Base-by-base conservation (phyloP, 2,329 filamentous ascomycete genomes). In the Neodidymelliopsis sp. region DNA sequence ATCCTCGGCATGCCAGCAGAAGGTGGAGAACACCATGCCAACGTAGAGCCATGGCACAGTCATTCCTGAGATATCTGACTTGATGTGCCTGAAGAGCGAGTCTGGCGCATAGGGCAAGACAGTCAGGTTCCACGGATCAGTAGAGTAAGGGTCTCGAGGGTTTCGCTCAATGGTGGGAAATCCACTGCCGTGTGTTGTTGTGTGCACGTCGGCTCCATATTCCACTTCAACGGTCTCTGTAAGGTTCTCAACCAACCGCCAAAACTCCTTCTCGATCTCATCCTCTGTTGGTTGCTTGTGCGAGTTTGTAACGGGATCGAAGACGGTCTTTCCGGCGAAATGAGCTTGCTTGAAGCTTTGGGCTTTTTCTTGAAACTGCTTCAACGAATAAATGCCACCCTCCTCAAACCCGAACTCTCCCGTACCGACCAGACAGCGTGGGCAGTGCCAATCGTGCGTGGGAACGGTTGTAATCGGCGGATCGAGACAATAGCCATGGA, bases 1-100 rank as follows among this genome's bases (percentile, higher is more conserved):
- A 66, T 99, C 94, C 67, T 99, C 94, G 57, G 96, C 97, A 71
- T 99, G 94, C 94, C 94, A 99, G 74, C 94, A 99, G 68, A 99
- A 99, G 0, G 94, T 97, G 0, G 94, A 99, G 71, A 99, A 99
- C 28, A 96, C 95, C 94, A 99, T 99, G 54, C 94, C 94, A 4
- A 99, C 94, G 68, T 99, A 99, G 3, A 99, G 85, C 94, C 94
- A 99, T 0, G 94, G 94, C 6, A 99, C 93, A 0, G 94, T 99
- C 94, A 99, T 99, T 27, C 94, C 94, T 2, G 94, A 97, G 42
- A 99, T 95, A 67, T 99, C 94, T 0, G 93, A 91, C 72, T 97
- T 97, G 79, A 99, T 97, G 63, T 99, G 90, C 37, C 93, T 85
- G 77, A 99, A 99, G 1, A 99, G 79, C 36, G 92, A 97, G 41